Percentiles rank a stretch among this genome's conserved stretches.
These are phyloP conservation scores for Oxyria digyna DNA, from an alignment of 148 eudicot species.

Conservation along the genomic window DNA sequence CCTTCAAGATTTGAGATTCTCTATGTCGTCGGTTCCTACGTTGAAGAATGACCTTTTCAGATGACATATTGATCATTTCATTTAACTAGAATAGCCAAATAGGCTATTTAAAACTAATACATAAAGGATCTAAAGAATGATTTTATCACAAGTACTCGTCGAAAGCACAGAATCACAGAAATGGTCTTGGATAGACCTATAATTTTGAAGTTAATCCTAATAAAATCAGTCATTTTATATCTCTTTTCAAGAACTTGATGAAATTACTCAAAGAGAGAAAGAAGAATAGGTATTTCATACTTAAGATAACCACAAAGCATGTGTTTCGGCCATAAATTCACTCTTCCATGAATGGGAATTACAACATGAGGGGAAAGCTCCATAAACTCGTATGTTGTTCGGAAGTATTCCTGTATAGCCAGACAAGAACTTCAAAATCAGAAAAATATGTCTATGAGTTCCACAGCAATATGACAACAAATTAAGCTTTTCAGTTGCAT, in stretches of 20 bases:
- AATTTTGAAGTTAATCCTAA: background rate
- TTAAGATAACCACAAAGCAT: constrained; percentile 88
- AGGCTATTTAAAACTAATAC: background rate
- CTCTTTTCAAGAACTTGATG: background rate
- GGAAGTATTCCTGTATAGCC: constrained; percentile 66
- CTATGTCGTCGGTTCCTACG: constrained; percentile 81
- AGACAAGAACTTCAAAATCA: constrained; percentile 5
- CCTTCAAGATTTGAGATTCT: constrained; percentile 65
- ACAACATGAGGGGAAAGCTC: constrained; percentile 67
- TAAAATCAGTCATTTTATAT: background rate
- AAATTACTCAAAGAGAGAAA: background rate
- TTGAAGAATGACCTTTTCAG: background rate
- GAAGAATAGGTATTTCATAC: constrained; percentile 25
- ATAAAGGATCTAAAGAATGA: background rate
- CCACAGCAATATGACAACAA: background rate
- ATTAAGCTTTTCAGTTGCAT: background rate
- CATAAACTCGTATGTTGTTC: constrained; percentile 69
- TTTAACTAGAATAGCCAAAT: background rate
- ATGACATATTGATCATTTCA: background rate
- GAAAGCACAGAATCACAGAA: background rate
- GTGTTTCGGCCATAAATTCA: constrained; percentile 84
- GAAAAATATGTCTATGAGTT: constrained; percentile 1
- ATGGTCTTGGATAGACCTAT: too few relatives aligned
- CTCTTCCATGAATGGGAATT: constrained; percentile 92
- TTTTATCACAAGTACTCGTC: background rate